phyloP scores from a whole-genome alignment of 2,329 filamentous ascomycete genomes.

The Ophiocordyceps unilateralis region DNA sequence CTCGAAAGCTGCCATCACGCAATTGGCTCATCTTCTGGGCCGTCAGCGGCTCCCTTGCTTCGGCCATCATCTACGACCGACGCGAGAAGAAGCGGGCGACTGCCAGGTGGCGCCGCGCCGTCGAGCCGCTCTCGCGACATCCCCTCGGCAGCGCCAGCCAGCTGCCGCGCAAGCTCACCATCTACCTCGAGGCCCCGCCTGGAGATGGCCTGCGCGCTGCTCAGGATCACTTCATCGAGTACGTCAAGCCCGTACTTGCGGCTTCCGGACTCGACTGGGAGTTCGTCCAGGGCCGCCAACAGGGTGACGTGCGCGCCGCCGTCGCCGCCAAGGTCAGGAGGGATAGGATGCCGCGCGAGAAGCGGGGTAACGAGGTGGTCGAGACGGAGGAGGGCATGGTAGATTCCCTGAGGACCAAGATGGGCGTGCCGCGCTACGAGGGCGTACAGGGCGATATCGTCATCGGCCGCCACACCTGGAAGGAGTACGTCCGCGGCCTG shows the following conservation, averaged over 20 bases:
- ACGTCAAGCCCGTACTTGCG: conserved; percentile 82
- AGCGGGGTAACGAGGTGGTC: conserved; percentile 27
- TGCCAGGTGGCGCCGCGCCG: conserved; percentile 69
- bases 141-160: conserved; percentile 48
- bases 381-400: conserved; percentile 37
- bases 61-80: conserved; percentile 78
- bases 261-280: conserved; percentile 90
- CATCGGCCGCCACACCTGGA: conserved; percentile 86
- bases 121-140: conserved; percentile 70
- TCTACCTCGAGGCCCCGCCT: conserved; percentile 74
- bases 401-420: conserved; percentile 43
- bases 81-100: conserved; percentile 75
- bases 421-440: conserved; percentile 52
- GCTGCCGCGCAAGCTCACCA: conserved; percentile 67
- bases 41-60: conserved; percentile 59
- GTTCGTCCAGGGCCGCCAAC: conserved; percentile 76
- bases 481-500: conserved; percentile 83
- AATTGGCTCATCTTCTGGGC: conserved; percentile 96
- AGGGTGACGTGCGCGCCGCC: conserved; percentile 82
- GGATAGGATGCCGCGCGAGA: conserved; percentile 40
- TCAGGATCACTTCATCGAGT: conserved; percentile 93
- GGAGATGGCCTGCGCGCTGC: conserved; percentile 68
- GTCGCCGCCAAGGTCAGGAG: conserved; percentile 76
- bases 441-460: conserved; percentile 72
- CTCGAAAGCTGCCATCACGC: conserved; percentile 72